Base-by-base conservation (phyloP, 805 yeast species). In the Priceomyces haplophilus region DNA sequence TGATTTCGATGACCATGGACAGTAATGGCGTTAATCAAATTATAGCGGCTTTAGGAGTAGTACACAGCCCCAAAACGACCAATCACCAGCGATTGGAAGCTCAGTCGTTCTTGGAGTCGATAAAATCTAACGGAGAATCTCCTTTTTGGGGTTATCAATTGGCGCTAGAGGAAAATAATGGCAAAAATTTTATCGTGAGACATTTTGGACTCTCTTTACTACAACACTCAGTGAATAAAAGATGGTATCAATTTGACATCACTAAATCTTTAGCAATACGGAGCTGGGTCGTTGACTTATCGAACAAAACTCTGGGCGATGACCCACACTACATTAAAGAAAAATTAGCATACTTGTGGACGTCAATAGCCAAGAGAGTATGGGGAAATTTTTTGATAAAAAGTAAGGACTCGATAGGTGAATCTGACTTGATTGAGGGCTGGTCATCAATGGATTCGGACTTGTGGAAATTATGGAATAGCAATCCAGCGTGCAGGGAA, bases 311-410 rank as follows among this genome's bases (percentile, higher is more conserved):
- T 0, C 56, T 72, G 4, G 65, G 66, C n/a, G 61, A 65, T 18
- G 97, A 91, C 59, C 96, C 98, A 5, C 91, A 88, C 61, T 95
- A 83, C 55, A 73, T 93, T 43, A 87, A 83, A 56, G 98, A 90
- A 58, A 93, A 93, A 62, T 58, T 90, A 32, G 95, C 97, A 11
- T 84, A 79, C 49, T 65, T 93, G 19, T 90, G 98, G 97, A 96
- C 87, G 0, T 83, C 86, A 33, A 71, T 93, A 6, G 95, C 96
- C 8, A 93, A 93, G 57, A 75, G 96, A 44, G 75, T 82, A 23
- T 93, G 99, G 99, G 97, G 97, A 13, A 71, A 78, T 30, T 80
- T 77, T 46, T 63, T 85, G n/a, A 72, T 67, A 18, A 67, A 65
- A 47, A 40, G 51, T 2, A 43, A 43, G 18, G 40, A 42, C 1